Conservation (phyloP, 257 asterid species). For the Prunella vulgaris region DNA sequence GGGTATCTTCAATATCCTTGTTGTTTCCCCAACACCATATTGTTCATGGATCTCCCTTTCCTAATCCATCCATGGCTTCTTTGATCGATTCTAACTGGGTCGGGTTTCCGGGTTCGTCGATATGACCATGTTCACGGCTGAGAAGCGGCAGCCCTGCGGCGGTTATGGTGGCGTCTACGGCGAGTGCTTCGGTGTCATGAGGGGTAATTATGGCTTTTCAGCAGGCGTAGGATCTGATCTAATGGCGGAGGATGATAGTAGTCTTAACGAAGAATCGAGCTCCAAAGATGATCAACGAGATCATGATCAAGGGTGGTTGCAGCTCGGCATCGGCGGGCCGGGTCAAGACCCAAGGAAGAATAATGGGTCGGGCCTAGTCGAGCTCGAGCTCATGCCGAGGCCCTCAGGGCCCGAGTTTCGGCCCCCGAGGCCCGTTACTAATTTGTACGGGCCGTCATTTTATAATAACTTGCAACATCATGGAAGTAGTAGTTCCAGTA, state of each 20-base stretch:
- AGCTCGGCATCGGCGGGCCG: slow-evolving; percentile 41
- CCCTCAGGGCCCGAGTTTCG: slow-evolving; percentile 26
- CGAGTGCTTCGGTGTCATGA: slow-evolving; percentile 38
- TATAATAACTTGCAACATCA: slow-evolving; percentile 31
- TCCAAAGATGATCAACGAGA: slow-evolving; percentile 40
- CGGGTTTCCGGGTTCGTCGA: slow-evolving; percentile 26
- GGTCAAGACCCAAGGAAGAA: slow-evolving; percentile 10
- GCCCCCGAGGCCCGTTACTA: slow-evolving; percentile 32
- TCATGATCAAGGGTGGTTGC: slow-evolving; percentile 66
- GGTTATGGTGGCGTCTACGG: slow-evolving; percentile 22
- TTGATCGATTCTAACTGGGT: background rate
- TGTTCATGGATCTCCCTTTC: slow-evolving; percentile 18
- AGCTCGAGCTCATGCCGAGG: slow-evolving; percentile 59
- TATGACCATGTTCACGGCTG: slow-evolving; percentile 72
- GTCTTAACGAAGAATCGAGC: slow-evolving; percentile 20
- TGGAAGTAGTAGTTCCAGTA: slow-evolving; percentile 15
- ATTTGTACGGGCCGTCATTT: slow-evolving; percentile 24
- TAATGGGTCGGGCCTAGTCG: slow-evolving; percentile 30
- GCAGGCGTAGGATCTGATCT: slow-evolving; percentile 42
- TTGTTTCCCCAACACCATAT: slow-evolving; percentile 26
- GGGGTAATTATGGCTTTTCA: slow-evolving; percentile 28
- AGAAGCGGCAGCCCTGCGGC: slow-evolving; percentile 28
- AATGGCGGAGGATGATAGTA: slow-evolving; percentile 33
- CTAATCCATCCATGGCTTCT: slow-evolving; percentile 32
- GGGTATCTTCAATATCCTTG: slow-evolving; percentile 45